Conservation (phyloP, 441 rosid genomes). For the Syzygium malaccense region DNA sequence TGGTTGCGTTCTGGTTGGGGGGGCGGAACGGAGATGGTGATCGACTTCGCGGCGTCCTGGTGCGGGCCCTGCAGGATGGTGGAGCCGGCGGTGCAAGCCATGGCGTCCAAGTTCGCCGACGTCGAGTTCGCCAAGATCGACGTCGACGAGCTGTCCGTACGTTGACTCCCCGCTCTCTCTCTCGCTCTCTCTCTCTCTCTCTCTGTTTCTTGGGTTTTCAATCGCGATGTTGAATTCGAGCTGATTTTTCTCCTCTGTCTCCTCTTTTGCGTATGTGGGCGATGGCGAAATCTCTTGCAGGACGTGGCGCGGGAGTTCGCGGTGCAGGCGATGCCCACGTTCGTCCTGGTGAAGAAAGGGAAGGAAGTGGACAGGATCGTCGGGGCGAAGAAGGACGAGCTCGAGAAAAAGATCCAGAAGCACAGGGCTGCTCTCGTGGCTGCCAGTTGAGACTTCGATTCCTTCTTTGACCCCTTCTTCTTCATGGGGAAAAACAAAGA, state of each 20-base stretch:
- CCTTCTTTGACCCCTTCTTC: neutral
- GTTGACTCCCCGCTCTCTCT: neutral
- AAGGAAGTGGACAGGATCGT: slow-evolving; percentile 62
- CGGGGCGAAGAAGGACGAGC: slow-evolving; percentile 60
- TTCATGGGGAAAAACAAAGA: neutral
- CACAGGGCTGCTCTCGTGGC: slow-evolving; percentile 10
- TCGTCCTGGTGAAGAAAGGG: slow-evolving; percentile 76
- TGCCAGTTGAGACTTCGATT: neutral
- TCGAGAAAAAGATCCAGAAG: slow-evolving; percentile 46
- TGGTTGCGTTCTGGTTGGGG: neutral
- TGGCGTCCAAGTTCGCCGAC: slow-evolving; percentile 44
- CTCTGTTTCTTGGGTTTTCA: neutral
- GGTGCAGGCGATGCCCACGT: slow-evolving; percentile 86
- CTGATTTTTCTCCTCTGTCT: neutral
- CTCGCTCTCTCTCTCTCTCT: too few relatives aligned
- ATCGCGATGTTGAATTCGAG: neutral
- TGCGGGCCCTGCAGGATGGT: slow-evolving; percentile 78
- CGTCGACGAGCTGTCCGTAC: slow-evolving; percentile 69
- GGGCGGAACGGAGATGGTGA: slow-evolving; percentile 43
- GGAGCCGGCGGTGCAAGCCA: slow-evolving; percentile 43
- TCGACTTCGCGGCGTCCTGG: slow-evolving; percentile 85
- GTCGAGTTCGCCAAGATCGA: slow-evolving; percentile 74
- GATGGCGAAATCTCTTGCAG: slow-evolving; percentile 17
- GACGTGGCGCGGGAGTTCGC: slow-evolving; percentile 63
- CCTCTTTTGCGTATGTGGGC: neutral